Base-by-base conservation (phyloP, 164 flowering plant genomes). In the Cinnamomum micranthum region DNA sequence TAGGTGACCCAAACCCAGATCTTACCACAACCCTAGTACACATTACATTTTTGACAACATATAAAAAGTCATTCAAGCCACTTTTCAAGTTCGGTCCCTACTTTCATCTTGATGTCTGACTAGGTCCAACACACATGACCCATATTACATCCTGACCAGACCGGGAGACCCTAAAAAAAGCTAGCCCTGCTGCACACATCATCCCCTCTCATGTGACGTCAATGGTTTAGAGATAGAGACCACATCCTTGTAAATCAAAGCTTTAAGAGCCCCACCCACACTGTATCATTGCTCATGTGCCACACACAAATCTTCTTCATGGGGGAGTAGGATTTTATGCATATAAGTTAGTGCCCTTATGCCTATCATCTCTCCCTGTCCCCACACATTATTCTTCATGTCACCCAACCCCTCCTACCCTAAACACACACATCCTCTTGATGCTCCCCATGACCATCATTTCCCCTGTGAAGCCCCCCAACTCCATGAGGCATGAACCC, bases 251-350 rank as follows among this genome's bases (percentile, higher is more conserved):
- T 15, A 52, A 20, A 28, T 41, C 27, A 27, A 6, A 50, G 19
- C 17, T 25, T 22, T 24, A 64, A 22, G 31, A 6, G 22, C 6
- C 15, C 66, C 47, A 41, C 70, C 71, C 22, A 41, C 55, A 77
- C 47, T 24, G 75, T 24, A 72, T 72, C 68, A 77, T 77, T 77
- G 14, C 63, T 75, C 68, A 65, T 75, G 77, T 75, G 77, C 47
- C 41, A 35, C 70, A 60, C 47, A 41, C 47, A 41, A 41, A 75
- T 24, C 19, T 52, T 67, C 12, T 70, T 69, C 35, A 41, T 67
- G 47, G 47, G 47, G 47, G 11, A 41, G 47, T 64, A 31, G 17
- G 15, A 47, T 35, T 62, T 59, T 41, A 41, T 7, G 58, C 50
- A 63, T 20, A 68, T 68, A 74, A 51, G 76, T 74, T 68, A 74